phyloP scores from a whole-genome alignment of 495 filamentous ascomycete species.

The Aspergillus olivimuriae region DNA sequence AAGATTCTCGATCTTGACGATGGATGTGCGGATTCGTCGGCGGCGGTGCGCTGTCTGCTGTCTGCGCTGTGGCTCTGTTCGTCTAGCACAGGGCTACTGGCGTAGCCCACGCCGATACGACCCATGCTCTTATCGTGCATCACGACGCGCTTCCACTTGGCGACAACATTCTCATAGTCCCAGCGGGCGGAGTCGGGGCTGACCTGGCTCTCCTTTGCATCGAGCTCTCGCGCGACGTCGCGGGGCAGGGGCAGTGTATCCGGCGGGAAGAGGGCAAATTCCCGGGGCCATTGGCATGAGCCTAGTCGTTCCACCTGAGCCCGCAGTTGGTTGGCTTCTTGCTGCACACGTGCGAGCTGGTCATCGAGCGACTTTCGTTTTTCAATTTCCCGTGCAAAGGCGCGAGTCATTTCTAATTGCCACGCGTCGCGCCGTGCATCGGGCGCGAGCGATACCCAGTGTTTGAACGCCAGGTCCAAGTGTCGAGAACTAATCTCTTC shows the following conservation, averaged over 20 bases:
- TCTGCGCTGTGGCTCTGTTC: constrained; percentile 11
- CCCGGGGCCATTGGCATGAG: constrained; percentile 61
- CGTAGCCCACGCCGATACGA: constrained; percentile 29
- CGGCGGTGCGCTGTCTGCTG: constrained; percentile 19
- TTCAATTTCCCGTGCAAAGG: constrained; percentile 61
- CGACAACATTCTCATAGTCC: constrained; percentile 51
- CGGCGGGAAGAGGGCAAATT: constrained; percentile 62
- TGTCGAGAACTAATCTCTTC: constrained; percentile 58
- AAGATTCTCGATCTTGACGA: constrained; percentile 22
- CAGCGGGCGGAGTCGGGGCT: constrained; percentile 36
- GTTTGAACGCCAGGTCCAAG: constrained; percentile 59
- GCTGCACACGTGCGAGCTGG: constrained; percentile 53
- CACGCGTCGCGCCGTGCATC: constrained; percentile 59
- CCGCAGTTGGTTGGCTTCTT: constrained; percentile 68
- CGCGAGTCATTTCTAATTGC: constrained; percentile 71
- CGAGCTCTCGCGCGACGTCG: constrained; percentile 38
- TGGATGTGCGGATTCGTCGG: constrained; percentile 9
- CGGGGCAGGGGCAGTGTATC: constrained; percentile 53
- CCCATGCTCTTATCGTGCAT: constrained; percentile 45
- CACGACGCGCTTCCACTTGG: constrained; percentile 53
- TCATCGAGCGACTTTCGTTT: constrained; percentile 56
- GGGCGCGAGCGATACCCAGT: constrained; percentile 58
- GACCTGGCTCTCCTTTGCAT: constrained; percentile 29
- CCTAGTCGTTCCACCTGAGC: constrained; percentile 62
- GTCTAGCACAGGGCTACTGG: constrained; percentile 15